Evolutionary conservation across 2,329 filamentous ascomycete genomes (phyloP), one percentile per base, ranked within the genome.

Genomic region (Fusarium hainanense): DNA sequence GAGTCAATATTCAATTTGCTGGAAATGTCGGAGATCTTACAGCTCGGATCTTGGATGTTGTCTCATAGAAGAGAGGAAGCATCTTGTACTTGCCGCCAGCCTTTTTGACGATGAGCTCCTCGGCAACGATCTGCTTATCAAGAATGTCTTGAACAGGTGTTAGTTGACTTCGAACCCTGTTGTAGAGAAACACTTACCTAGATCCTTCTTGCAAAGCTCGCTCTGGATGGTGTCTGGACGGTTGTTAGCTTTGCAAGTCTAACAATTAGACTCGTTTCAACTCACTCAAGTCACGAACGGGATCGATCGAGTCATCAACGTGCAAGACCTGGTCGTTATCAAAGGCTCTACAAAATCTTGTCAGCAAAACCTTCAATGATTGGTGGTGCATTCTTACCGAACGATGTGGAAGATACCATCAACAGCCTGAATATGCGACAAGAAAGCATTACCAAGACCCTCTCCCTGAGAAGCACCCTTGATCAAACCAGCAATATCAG

Each of bases 391-490:
- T 6, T 3, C 41, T 2, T 75, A 80, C 78, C 81, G 77, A 41
- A 83, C 82, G 70, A 83, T 79, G 63, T 83, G 82, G 70, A 78
- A 83, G 75, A 83, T 82, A 68, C 82, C 82, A 42, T 83, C 82
- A 4, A 83, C 82, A 2, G 82, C 82, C 60, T 83, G 82, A 32
- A 83, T 83, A 65, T 83, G 81, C 16, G 80, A 82, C 16, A 83
- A 63, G 68, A 83, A 83, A 4, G 81, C 81, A 68, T 83, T 83
- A 67, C 82, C 82, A 25, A 83, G 79, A 49, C 82, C 82, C 56
- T 80, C 80, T 64, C 82, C 82, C 64, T 82, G 75, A 1, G 80
- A 82, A 54, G 82, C 82, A 59, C 82, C 82, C 74, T 79, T 82
- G 73, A 83, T 83, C 62, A 83, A 71, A 4, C 82, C 82, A 21